Evolutionary conservation across 1,284 basidiomycete species (phyloP).

Genomic region (Exobasidium cylindrosporum): DNA sequence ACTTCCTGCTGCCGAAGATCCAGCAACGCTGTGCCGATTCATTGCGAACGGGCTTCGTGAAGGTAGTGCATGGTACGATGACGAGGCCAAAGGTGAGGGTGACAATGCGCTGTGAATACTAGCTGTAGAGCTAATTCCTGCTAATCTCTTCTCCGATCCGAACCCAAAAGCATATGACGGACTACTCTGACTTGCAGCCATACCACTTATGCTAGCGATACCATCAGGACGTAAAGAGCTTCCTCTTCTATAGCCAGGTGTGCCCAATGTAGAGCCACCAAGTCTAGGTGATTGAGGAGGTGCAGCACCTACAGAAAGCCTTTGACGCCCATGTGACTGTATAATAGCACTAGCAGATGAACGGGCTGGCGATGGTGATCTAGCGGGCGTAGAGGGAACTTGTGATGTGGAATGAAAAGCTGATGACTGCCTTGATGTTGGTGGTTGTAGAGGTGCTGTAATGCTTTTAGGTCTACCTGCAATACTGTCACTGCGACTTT

Average conservation of each 20-base stretch:
- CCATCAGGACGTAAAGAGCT: conserved; percentile 33
- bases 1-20: conserved; percentile 5
- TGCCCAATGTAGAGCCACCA: background rate
- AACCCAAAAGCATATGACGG: conserved; percentile 36
- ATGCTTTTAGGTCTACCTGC: background rate
- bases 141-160: conserved; percentile 32
- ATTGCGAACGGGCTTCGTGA: conserved; percentile 20
- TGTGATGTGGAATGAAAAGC: background rate
- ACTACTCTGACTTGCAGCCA: conserved; percentile 26
- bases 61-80: conserved; percentile 27
- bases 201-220: conserved; percentile 23
- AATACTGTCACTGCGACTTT: background rate
- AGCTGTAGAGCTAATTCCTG: conserved; percentile 16
- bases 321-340: conserved; percentile 4
- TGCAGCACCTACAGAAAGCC: background rate
- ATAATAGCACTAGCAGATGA: conserved; percentile 12
- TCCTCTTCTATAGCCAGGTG: conserved; percentile 13
- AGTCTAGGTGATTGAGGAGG: conserved; percentile 1
- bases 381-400: background rate
- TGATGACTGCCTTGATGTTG: background rate
- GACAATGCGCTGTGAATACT: conserved; percentile 22
- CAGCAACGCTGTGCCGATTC: background rate
- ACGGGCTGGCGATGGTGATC: conserved; percentile 7
- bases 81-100: conserved; percentile 26
- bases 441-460: background rate